Base-by-base conservation (phyloP, 441 rosid genomes). In the Euphorbia celastroides region DNA sequence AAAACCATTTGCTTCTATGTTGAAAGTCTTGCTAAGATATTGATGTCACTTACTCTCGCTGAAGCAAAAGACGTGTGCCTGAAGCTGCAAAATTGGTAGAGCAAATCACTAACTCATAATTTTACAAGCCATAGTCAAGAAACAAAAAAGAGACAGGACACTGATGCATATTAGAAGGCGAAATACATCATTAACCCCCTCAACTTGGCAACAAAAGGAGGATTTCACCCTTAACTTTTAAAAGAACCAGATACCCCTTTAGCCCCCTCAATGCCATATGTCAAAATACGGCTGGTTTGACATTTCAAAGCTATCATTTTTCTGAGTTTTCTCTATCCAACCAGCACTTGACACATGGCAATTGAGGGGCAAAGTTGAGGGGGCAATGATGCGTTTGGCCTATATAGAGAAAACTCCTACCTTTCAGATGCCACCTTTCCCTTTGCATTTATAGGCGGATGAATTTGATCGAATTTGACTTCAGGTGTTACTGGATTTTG, bases 61-160 rank as follows among this genome's bases (percentile, higher is more conserved):
- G 89, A 77, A 73, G 84, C 83, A 74, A 83, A 80, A 77, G 82
- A 84, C 81, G 73, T 71, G 74, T 65, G 77, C 71, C 66, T 77
- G 76, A 81, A 77, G 82, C 86, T 78, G 79, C 72, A 76, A 56
- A 71, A 68, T 68, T 13, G 77, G 72, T 58, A 54, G 1, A 64
- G 64, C 71, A 41, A n/a, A 34, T 34, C 38, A 34, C 38, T 9
- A 38, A 38, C 12, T 3, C 12, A 38, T 38, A 3, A 34, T 3
- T 38, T 38, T 38, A 38, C 44, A 38, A 38, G 5, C 5, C 44
- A 38, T 38, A 9, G 44, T 36, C 60, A 19, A 20, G 50, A 52
- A 25, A 48, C 63, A 62, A 64, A 50, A n/a, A n/a, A 42, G 48
- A 50, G 55, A 50, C 5, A 50, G 1, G 25, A 1, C 5, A n/a